phyloP scores from a whole-genome alignment of 305 asterid genomes.

The Fraxinus latifolia region DNA sequence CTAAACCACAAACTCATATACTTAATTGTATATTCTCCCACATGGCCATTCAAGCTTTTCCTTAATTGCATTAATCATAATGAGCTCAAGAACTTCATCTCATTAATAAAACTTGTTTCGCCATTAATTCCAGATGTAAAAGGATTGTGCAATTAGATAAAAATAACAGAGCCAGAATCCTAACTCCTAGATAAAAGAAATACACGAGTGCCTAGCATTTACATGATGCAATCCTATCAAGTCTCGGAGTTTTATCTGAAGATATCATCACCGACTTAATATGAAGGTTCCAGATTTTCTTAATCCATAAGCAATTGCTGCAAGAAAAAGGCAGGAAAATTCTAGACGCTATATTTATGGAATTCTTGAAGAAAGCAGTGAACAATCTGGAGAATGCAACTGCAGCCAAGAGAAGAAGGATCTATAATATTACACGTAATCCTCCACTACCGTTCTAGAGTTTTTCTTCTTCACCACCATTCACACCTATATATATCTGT shows the following conservation, averaged over 20 bases:
- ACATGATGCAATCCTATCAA: not conserved
- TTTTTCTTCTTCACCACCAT: not conserved
- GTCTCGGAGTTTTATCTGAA: not conserved
- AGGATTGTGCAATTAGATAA: not conserved
- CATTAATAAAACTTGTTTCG: not conserved
- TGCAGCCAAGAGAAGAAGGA: not conserved
- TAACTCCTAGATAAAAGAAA: not conserved
- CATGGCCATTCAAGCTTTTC: not conserved
- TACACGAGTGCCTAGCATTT: not conserved
- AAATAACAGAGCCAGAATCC: not conserved
- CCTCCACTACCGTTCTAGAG: not conserved
- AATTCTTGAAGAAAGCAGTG: not conserved
- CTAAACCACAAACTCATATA: not conserved
- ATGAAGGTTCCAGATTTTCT: not conserved
- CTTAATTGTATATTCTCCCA: not conserved
- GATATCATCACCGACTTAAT: not conserved
- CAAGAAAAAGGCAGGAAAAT: not conserved
- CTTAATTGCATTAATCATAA: not conserved
- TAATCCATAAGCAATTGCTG: not conserved
- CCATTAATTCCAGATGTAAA: not conserved
- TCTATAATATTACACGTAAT: not conserved
- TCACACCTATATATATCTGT: not conserved
- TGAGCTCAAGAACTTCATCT: not conserved
- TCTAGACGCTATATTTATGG: not conserved
- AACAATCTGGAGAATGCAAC: not conserved